phyloP scores from a whole-genome alignment of 768 basidiomycete species.

The Hydnomerulius pinastri region DNA sequence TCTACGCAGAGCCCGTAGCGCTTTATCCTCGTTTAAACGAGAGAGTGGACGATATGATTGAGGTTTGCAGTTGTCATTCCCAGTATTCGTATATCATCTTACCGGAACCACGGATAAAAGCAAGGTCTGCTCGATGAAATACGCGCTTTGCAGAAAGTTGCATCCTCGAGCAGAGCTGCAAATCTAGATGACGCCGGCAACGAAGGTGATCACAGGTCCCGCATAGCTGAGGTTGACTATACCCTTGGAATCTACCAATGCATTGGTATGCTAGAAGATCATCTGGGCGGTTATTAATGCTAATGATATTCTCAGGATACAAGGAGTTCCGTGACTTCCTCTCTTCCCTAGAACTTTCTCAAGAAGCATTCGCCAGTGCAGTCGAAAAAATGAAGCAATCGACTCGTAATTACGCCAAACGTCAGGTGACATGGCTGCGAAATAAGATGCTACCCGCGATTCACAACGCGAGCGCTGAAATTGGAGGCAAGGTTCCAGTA shows the following conservation, averaged over 20 bases:
- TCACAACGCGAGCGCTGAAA: slow-evolving; percentile 44
- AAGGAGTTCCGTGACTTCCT: slow-evolving; percentile 84
- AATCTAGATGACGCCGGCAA: background rate
- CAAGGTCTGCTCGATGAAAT: slow-evolving; percentile 84
- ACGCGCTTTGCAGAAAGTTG: slow-evolving; percentile 43
- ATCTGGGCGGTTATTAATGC: slow-evolving; percentile 1
- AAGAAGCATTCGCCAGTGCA: slow-evolving; percentile 51
- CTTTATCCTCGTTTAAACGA: slow-evolving; percentile 71
- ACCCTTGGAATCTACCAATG: slow-evolving; percentile 91
- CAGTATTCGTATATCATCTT: background rate
- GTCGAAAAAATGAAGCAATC: slow-evolving; percentile 81
- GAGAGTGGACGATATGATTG: slow-evolving; percentile 88
- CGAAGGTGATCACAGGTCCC: background rate
- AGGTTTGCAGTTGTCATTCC: slow-evolving; percentile 43
- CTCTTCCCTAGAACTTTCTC: slow-evolving; percentile 39
- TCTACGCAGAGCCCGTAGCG: slow-evolving; percentile 68
- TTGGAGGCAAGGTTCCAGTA: slow-evolving; percentile 20
- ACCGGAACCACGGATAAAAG: slow-evolving; percentile 37
- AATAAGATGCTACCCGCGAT: slow-evolving; percentile 85
- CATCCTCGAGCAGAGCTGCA: slow-evolving; percentile 6
- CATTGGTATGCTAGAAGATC: slow-evolving; percentile 63
- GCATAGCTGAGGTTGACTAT: slow-evolving; percentile 45
- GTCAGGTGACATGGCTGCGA: slow-evolving; percentile 89
- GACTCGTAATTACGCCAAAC: slow-evolving; percentile 89
- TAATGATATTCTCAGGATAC: slow-evolving; percentile 60